Conservation (phyloP, 306 rosid genomes). For the Citrullus colocynthis region DNA sequence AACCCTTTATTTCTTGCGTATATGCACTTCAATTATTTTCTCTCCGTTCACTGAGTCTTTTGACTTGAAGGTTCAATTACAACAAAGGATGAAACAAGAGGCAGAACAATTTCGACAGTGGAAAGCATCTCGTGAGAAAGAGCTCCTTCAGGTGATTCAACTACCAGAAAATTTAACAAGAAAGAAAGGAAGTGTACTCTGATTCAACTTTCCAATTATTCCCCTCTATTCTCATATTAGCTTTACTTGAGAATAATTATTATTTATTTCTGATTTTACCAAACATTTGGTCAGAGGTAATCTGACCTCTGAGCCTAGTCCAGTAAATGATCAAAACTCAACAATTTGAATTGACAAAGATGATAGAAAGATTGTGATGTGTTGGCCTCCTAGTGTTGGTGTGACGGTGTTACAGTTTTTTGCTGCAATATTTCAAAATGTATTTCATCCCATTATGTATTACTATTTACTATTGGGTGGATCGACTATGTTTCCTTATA, state of each 20-base stretch:
- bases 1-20: constrained; percentile 11
- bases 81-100: constrained; percentile 94
- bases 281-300: not conserved
- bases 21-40: not conserved
- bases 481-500: not conserved
- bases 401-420: not conserved
- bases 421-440: not conserved
- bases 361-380: not conserved
- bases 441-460: not conserved
- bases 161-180: not conserved
- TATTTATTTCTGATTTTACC: not conserved
- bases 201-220: not conserved
- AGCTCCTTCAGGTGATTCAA: constrained; percentile 70
- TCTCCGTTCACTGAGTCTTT: not conserved
- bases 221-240: not conserved
- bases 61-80: constrained; percentile 72
- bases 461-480: not conserved
- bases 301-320: not conserved
- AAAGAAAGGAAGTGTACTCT: not conserved
- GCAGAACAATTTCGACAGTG: constrained; percentile 99
- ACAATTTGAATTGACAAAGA: not conserved
- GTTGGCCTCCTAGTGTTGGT: not conserved
- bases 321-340: not conserved
- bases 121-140: constrained; percentile 99
- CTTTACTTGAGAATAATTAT: not conserved